A percentile compares a stretch with the other conserved stretches of the same genome.
phyloP scores from a whole-genome alignment of 768 basidiomycete species.

The Boletus vermiculosoides region DNA sequence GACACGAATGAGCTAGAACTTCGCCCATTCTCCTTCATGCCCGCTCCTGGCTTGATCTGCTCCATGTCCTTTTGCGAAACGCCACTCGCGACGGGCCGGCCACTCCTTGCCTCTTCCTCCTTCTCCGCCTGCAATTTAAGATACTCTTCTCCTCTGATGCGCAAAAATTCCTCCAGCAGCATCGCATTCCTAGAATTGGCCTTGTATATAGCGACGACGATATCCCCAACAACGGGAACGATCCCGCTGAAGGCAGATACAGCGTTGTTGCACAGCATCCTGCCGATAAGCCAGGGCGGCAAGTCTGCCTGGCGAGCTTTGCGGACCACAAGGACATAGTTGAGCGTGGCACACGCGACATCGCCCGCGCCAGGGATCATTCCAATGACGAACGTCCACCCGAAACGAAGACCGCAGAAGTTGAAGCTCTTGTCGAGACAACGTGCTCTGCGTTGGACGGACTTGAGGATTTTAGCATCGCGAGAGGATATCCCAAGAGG shows the following conservation, averaged over 20 bases:
- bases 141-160: slow-evolving; percentile 73
- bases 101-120: slow-evolving; percentile 25
- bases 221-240: slow-evolving; percentile 73
- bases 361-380: slow-evolving; percentile 72
- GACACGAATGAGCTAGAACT: slow-evolving; percentile 13
- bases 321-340: slow-evolving; percentile 74
- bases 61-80: slow-evolving; percentile 36
- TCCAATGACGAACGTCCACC: slow-evolving; percentile 83
- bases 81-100: slow-evolving; percentile 7
- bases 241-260: slow-evolving; percentile 65
- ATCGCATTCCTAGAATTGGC: slow-evolving; percentile 88
- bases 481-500: slow-evolving; percentile 76
- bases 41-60: slow-evolving; percentile 56
- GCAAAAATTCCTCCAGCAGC: slow-evolving; percentile 80
- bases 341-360: slow-evolving; percentile 56
- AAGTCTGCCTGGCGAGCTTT: slow-evolving; percentile 75
- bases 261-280: slow-evolving; percentile 77
- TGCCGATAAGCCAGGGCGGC: slow-evolving; percentile 60
- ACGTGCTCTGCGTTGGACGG: slow-evolving; percentile 75
- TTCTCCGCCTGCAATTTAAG: slow-evolving; percentile 47
- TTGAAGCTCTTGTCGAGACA: slow-evolving; percentile 86
- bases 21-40: slow-evolving; percentile 39
- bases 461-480: slow-evolving; percentile 71
- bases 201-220: slow-evolving; percentile 75
- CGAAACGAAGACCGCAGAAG: slow-evolving; percentile 78